These are phyloP conservation scores for Hymenoscyphus linearis DNA, from an alignment of 2,329 filamentous ascomycete species.

Conservation along the genomic window DNA sequence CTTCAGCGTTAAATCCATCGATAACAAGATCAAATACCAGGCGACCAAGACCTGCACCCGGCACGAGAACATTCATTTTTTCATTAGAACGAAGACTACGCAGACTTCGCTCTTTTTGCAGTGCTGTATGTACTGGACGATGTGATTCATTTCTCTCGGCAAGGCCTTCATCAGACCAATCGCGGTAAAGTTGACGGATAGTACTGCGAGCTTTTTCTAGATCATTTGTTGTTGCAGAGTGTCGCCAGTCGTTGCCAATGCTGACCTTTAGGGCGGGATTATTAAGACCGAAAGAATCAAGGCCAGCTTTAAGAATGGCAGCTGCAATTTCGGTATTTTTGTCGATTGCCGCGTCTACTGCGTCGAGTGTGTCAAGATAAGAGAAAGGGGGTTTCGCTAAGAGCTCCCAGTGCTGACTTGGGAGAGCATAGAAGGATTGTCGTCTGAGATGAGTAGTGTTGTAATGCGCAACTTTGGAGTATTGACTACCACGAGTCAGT, in stretches of 20 bases:
- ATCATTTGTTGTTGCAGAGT: constrained; percentile 65
- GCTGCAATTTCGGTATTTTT: constrained; percentile 78
- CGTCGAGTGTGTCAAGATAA: constrained; percentile 70
- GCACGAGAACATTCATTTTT: constrained; percentile 62
- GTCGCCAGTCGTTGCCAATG: constrained; percentile 53
- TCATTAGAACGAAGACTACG: constrained; percentile 22
- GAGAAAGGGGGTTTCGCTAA: constrained; percentile 78
- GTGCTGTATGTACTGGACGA: constrained; percentile 61
- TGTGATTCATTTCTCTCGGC: constrained; percentile 74
- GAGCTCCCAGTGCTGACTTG: constrained; percentile 76
- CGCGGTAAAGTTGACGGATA: constrained; percentile 86
- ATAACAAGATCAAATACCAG: constrained; percentile 82
- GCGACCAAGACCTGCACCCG: constrained; percentile 82
- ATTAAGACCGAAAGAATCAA: constrained; percentile 58
- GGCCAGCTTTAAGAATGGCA: constrained; percentile 65
- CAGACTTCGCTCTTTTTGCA: constrained; percentile 45
- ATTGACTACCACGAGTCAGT: constrained; percentile 54
- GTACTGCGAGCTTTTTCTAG: constrained; percentile 90
- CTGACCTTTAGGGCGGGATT: constrained; percentile 4
- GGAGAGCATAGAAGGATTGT: constrained; percentile 88
- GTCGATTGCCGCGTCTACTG: constrained; percentile 83
- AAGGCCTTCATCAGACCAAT: constrained; percentile 80
- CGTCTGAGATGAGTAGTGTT: constrained; percentile 87
- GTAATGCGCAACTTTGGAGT: constrained; percentile 77
- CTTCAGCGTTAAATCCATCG: constrained; percentile 70